Evolutionary conservation across 306 rosid genomes (phyloP), one percentile per base, ranked within the genome.

Genomic region (Astragalus glycyphyllos): DNA sequence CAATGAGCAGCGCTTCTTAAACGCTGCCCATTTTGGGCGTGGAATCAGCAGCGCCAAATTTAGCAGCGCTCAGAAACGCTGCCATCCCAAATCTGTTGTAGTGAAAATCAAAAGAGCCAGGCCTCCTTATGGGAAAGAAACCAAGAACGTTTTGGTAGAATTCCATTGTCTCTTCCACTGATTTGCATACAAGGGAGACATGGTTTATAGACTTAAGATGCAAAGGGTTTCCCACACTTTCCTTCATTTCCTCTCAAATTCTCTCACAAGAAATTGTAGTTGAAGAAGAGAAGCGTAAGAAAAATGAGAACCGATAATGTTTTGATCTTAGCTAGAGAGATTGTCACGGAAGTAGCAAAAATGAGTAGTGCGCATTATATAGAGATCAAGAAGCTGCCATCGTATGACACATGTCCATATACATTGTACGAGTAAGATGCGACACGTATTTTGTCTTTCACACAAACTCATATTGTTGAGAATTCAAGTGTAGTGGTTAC

Each of bases 41-140:
- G n/a, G n/a, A n/a, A n/a, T n/a, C n/a, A n/a, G n/a, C n/a, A n/a
- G n/a, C n/a, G n/a, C n/a, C n/a, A n/a, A n/a, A n/a, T n/a, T n/a
- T n/a, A n/a, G n/a, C n/a, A n/a, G n/a, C n/a, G n/a, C n/a, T n/a
- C n/a, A n/a, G n/a, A n/a, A n/a, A n/a, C n/a, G n/a, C n/a, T n/a
- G n/a, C n/a, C n/a, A n/a, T n/a, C n/a, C n/a, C n/a, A n/a, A n/a
- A n/a, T n/a, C n/a, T n/a, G n/a, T n/a, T n/a, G n/a, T n/a, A n/a
- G n/a, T n/a, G n/a, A n/a, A n/a, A 94, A 77, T 90, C 68, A 69
- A 94, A 90, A 11, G 98, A 94, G 4, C 97, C 98, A 0, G 98
- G 98, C 81, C 98, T 84, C 34, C 97, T 82, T 66, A 94, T 86
- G 0, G 98, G 98, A 57, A 71, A 77, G 56, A 94, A 94, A 11